A percentile compares a stretch with the other conserved stretches of the same genome.
Conservation (phyloP, 2,329 filamentous ascomycete species). For the Penicillium sp. region DNA sequence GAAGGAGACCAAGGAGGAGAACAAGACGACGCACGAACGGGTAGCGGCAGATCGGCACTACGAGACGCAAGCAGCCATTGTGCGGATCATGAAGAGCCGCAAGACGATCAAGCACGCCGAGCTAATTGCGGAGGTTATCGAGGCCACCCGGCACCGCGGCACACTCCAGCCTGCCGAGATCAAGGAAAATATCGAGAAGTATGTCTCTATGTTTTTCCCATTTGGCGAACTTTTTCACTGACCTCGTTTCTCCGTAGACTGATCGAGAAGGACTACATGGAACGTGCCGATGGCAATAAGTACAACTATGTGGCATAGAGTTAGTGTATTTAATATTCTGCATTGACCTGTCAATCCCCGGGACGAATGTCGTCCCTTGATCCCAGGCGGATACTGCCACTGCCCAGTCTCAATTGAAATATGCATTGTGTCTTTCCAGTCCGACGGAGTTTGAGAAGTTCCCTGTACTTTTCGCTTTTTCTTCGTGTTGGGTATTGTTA, state of each 20-base stretch:
- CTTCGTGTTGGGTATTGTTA: too few species aligned
- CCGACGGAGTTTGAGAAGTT: background rate
- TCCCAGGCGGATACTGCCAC: background rate
- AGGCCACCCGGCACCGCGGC: conserved; percentile 78
- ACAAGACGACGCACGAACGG: conserved; percentile 85
- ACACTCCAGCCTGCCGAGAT: conserved; percentile 81
- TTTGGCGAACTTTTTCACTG: background rate
- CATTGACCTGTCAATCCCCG: background rate
- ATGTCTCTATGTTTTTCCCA: conserved; percentile 34
- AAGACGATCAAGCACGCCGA: conserved; percentile 84
- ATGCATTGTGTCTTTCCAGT: background rate
- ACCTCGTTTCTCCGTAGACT: conserved; percentile 49
- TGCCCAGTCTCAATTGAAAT: background rate
- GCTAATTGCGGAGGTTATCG: conserved; percentile 86
- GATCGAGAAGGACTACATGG: conserved; percentile 91
- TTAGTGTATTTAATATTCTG: background rate
- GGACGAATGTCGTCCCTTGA: background rate
- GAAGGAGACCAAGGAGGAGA: conserved; percentile 92
- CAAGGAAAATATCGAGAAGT: conserved; percentile 96
- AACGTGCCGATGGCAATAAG: conserved; percentile 63
- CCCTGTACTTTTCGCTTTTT: too few species aligned
- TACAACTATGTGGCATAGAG: conserved; percentile 65
- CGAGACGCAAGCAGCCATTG: conserved; percentile 94
- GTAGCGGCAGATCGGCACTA: conserved; percentile 87
- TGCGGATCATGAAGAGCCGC: conserved; percentile 91